phyloP scores from a whole-genome alignment of 2,329 filamentous ascomycete species.

The Purpureocillium lavendulum region DNA sequence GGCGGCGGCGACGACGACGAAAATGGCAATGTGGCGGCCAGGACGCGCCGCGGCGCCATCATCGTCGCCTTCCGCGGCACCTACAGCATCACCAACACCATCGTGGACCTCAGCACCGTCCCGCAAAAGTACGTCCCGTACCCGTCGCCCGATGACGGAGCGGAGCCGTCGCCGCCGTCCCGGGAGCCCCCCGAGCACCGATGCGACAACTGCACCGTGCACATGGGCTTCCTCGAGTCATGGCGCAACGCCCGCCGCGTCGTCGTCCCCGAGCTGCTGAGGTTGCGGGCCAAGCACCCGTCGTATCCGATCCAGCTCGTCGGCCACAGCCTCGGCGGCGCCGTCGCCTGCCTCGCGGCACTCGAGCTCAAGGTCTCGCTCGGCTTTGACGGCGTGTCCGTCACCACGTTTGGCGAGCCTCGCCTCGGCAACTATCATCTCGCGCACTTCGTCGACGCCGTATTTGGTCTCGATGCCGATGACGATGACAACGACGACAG shows the following conservation, averaged over 20 bases:
- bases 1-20: not conserved
- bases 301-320: slow-evolving; percentile 69
- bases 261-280: slow-evolving; percentile 60
- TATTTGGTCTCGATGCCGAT: slow-evolving; percentile 35
- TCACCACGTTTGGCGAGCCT: slow-evolving; percentile 93
- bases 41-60: slow-evolving; percentile 36
- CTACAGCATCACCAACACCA: slow-evolving; percentile 86
- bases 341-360: slow-evolving; percentile 79
- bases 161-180: slow-evolving; percentile 19
- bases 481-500: slow-evolving; percentile 5
- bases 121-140: slow-evolving; percentile 91
- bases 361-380: slow-evolving; percentile 66
- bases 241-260: slow-evolving; percentile 68
- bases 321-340: slow-evolving; percentile 87
- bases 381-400: slow-evolving; percentile 64
- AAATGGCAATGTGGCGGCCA: slow-evolving; percentile 11
- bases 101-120: slow-evolving; percentile 80
- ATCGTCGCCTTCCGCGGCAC: slow-evolving; percentile 89
- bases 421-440: slow-evolving; percentile 51
- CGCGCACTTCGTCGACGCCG: slow-evolving; percentile 43
- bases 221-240: slow-evolving; percentile 78
- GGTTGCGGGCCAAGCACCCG: slow-evolving; percentile 53
- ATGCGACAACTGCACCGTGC: slow-evolving; percentile 85
- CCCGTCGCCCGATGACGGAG: slow-evolving; percentile 44
- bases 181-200: slow-evolving; percentile 34